Evolutionary conservation across 495 filamentous ascomycete genomes (phyloP).

Genomic region (Penicillium turbatum): DNA sequence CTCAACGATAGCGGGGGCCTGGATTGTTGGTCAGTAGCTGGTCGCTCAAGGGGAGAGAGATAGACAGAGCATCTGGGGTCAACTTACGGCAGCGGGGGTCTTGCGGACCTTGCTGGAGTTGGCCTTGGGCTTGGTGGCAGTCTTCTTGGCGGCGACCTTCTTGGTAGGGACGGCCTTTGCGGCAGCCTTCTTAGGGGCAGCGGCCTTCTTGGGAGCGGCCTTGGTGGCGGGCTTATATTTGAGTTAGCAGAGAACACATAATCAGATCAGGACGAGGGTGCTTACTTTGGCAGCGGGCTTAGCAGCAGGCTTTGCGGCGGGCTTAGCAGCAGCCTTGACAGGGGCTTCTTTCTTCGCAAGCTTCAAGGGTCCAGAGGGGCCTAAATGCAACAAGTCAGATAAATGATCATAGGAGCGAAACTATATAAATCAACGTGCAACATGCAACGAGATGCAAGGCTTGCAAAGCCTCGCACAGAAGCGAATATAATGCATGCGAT

Average conservation of each 20-base stretch:
- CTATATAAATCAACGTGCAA: neutral
- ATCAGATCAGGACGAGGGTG: conserved; percentile 1
- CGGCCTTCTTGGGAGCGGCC: conserved; percentile 45
- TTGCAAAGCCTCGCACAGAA: neutral
- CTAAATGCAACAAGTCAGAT: conserved; percentile 50
- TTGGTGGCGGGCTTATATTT: conserved; percentile 47
- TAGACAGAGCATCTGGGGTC: neutral
- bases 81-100: conserved; percentile 42
- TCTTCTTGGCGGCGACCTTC: conserved; percentile 44
- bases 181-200: conserved; percentile 27
- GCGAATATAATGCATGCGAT: conserved; percentile 1
- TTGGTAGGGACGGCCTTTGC: conserved; percentile 37
- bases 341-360: conserved; percentile 73
- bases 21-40: conserved; percentile 10
- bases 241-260: neutral
- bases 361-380: conserved; percentile 92
- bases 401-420: neutral
- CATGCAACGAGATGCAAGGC: neutral
- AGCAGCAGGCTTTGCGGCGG: conserved; percentile 50
- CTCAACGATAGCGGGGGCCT: conserved; percentile 66
- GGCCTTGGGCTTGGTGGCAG: conserved; percentile 40
- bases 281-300: conserved; percentile 46
- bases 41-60: neutral
- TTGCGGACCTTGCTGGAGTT: conserved; percentile 56
- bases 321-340: conserved; percentile 43